Percentiles rank a stretch among this genome's conserved stretches.
phyloP scores from a whole-genome alignment of 805 yeast genomes.

The Starmera pachycereana region DNA sequence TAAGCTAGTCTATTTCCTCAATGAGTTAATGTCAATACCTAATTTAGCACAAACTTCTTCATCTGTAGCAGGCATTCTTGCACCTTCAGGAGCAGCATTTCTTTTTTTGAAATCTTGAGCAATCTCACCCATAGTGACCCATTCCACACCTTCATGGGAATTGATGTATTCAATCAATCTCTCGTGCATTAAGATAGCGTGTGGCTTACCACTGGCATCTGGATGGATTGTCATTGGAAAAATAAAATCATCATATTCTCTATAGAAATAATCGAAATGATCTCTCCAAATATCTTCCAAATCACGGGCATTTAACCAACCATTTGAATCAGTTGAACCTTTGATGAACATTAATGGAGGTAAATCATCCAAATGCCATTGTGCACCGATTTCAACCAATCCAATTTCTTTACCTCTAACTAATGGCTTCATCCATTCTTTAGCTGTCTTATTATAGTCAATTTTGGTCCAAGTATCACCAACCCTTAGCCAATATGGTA shows the following conservation, averaged over 20 bases:
- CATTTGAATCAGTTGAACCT: slow-evolving; percentile 21
- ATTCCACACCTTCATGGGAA: slow-evolving; percentile 27
- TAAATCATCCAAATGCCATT: slow-evolving; percentile 28
- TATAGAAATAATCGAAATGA: slow-evolving; percentile 27
- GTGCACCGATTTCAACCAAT: slow-evolving; percentile 27
- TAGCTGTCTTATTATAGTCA: slow-evolving; percentile 24
- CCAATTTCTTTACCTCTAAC: slow-evolving; percentile 23
- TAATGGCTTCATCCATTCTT: slow-evolving; percentile 28
- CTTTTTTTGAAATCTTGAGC: slow-evolving; percentile 21
- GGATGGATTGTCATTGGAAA: slow-evolving; percentile 30
- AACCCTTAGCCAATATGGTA: slow-evolving; percentile 25
- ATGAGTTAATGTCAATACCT: background rate
- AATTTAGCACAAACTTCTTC: slow-evolving; percentile 5
- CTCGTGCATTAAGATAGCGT: slow-evolving; percentile 26
- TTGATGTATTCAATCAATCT: slow-evolving; percentile 25
- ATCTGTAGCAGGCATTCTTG: slow-evolving; percentile 16
- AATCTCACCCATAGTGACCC: slow-evolving; percentile 29
- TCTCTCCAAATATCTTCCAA: slow-evolving; percentile 29
- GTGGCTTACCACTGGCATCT: slow-evolving; percentile 28
- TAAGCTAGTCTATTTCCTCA: background rate
- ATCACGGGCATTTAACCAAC: slow-evolving; percentile 27
- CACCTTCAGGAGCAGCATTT: slow-evolving; percentile 20
- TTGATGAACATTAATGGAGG: slow-evolving; percentile 28
- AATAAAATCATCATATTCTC: slow-evolving; percentile 27
- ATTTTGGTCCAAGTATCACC: slow-evolving; percentile 28